Base-by-base conservation (phyloP, 2,329 filamentous ascomycete genomes). In the Raffaelea albimanens region DNA sequence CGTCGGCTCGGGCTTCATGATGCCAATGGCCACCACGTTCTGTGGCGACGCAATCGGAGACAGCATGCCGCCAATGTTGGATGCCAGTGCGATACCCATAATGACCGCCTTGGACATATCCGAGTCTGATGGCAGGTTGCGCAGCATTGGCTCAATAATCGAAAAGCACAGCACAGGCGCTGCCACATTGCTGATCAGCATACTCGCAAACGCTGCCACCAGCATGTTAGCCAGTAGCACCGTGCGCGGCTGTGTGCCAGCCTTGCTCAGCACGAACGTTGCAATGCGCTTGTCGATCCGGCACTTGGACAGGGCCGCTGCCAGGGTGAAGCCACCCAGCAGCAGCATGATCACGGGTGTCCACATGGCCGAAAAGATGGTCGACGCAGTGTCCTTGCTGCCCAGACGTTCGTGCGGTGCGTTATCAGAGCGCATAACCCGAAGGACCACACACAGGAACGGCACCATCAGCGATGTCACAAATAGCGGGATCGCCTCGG, bases 151-250 rank as follows among this genome's bases (percentile, higher is more conserved):
- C 82, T 95, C 90, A 51, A 98, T 95, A 59, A 98, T 96, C 19
- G 89, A 95, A 65, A 94, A 97, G 71, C 93, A 98, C 34, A 98
- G 76, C 10, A 98, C 93, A 0, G 93, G 93, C 2, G 94, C 91
- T 1, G 93, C 93, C 23, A 98, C 94, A 57, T 98, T 98, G 67
- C 89, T 95, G 60, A 98, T 97, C 74, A 95, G 88, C 93, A 98
- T 98, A 58, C 89, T 96, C 9, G 94, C 85, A 63, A 98, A 94
- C 60, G 93, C 94, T 47, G 91, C 90, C 39, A 98, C 93, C 58
- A 96, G 90, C 93, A 98, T 98, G 68, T 91, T 96, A 46, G 91
- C 93, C n/a, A 98, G 67, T 4, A 98, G 74, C 3, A 98, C 93
- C 2, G 87, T 91, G 47, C 83, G 76, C 10, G 93, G 93, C 58